Percentiles rank a stretch among this genome's conserved stretches.
phyloP scores from a whole-genome alignment of 2,329 filamentous ascomycete genomes.

The Ceratocystis variospora region DNA sequence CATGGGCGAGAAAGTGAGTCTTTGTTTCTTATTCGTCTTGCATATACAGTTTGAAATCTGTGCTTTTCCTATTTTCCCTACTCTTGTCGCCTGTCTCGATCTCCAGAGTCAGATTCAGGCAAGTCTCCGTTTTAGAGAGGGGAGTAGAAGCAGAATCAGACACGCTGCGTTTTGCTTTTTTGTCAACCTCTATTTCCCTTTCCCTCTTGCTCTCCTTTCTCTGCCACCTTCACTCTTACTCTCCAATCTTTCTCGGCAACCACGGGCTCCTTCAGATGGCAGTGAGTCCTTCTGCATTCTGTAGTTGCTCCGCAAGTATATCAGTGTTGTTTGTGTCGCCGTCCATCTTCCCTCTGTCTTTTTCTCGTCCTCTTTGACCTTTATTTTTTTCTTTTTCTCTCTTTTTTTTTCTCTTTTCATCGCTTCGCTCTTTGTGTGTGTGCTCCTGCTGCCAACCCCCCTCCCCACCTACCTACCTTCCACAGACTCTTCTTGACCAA shows the following conservation, averaged over 20 bases:
- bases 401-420: background rate
- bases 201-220: background rate
- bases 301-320: background rate
- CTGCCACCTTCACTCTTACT: background rate
- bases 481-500: constrained; percentile 1
- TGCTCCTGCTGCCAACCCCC: background rate
- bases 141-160: background rate
- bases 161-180: background rate
- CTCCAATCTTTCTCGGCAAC: background rate
- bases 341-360: background rate
- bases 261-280: background rate
- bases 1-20: background rate
- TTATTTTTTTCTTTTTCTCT: background rate
- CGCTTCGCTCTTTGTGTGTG: background rate
- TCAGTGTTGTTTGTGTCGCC: constrained; percentile 3
- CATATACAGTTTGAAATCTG: constrained; percentile 2
- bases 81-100: constrained; percentile 7
- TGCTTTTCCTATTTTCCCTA: constrained; percentile 2
- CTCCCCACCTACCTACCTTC: background rate
- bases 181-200: background rate
- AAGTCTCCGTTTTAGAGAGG: background rate
- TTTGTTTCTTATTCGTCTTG: background rate
- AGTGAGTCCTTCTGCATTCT: background rate
- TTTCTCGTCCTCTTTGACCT: background rate
- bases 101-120: constrained; percentile 5